Evolutionary conservation across 345 rosid species (phyloP), one percentile per base, ranked within the genome.

Genomic region (Aquilaria yunnanensis): DNA sequence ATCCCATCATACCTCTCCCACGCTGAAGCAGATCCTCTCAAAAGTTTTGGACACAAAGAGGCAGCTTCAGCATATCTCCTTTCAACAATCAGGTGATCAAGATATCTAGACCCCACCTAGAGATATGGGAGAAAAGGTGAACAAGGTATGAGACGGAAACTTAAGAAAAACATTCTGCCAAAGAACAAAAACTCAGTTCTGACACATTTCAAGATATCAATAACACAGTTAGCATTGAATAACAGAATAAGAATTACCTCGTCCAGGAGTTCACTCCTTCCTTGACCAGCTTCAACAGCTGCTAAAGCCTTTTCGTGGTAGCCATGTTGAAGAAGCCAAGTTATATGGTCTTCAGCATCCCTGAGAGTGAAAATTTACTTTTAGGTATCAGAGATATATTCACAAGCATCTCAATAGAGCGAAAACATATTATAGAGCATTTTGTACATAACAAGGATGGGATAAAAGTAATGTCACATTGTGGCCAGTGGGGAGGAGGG

Each of bases 261-360:
- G 66, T 90, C 97, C 74, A 94, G 70, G 61, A 94, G 96, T 76
- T 90, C 96, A 72, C 88, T 86, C 59, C 87, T 85, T 70, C 96
- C 97, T 69, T 88, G 96, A 70, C 93, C 93, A 32, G 96, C 92
- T 83, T 94, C 99, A 68, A 84, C 99, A 56, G 99, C 97, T 62
- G 87, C 99, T 70, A 94, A 75, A 64, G 99, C 99, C 79, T 94
- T 94, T 77, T 90, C 97, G 70, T 94, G 99, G 78, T 88, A 85
- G 47, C 96, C 97, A 81, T 90, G 99, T 77, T 86, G 96, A 71
- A 94, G 87, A 78, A 94, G 97, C 99, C 99, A 94, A 62, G 96
- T 74, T 62, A 94, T 90, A 70, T 94, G 99, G 79, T 94, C 97
- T 78, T 94, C 99, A 50, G 96, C 84, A 79, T 94, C 99, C 93